Conservation (phyloP, 208 protist species). For the Trypanosoma melophagium region DNA sequence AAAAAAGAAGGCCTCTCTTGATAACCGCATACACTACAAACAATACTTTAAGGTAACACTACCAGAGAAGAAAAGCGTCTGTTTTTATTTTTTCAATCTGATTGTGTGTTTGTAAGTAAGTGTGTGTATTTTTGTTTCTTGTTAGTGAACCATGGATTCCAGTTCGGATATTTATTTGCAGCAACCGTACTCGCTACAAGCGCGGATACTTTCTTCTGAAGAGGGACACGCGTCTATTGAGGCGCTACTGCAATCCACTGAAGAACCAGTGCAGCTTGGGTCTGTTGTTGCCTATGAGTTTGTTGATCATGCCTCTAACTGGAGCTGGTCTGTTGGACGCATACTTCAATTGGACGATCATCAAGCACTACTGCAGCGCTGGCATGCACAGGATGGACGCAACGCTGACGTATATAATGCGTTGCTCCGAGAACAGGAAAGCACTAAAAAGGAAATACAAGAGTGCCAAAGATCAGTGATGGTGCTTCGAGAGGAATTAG, state of each 20-base stretch:
- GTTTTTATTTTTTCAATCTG: background rate
- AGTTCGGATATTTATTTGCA: conserved; percentile 1
- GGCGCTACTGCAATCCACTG: conserved; percentile 18
- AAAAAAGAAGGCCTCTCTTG: too few relatives aligned
- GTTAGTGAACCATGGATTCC: background rate
- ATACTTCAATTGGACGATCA: conserved; percentile 36
- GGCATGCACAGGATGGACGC: conserved; percentile 27
- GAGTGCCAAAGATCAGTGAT: conserved; percentile 33
- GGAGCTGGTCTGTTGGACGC: conserved; percentile 47
- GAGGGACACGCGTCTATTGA: conserved; percentile 4
- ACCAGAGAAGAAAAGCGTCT: too few relatives aligned
- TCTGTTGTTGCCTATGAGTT: conserved; percentile 63
- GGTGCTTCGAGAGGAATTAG: conserved; percentile 39
- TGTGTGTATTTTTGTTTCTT: conserved; percentile 17
- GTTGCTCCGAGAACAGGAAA: conserved; percentile 27
- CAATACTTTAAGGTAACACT: too few relatives aligned
- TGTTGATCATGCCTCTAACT: conserved; percentile 29
- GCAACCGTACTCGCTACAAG: background rate
- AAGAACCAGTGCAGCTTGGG: conserved; percentile 28
- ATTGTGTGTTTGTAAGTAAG: background rate
- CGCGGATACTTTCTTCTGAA: background rate
- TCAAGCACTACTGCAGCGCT: conserved; percentile 33
- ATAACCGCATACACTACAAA: too few relatives aligned
- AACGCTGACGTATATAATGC: conserved; percentile 37
- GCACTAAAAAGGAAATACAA: conserved; percentile 28